Conservation (phyloP, 2,329 filamentous ascomycete genomes). For the Elsinoe arachidis region DNA sequence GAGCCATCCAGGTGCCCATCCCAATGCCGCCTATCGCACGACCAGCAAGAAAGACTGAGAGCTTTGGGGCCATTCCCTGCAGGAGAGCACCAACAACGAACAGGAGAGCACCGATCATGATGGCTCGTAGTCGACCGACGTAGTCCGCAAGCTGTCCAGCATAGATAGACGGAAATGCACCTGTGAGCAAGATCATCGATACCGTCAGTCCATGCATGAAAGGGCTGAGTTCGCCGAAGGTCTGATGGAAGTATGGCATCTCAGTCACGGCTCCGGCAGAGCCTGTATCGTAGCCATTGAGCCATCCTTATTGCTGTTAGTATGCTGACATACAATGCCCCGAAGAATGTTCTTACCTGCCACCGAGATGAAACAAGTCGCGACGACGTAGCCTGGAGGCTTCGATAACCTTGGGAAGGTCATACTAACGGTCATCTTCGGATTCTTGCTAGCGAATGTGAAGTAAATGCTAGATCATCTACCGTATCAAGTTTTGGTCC, state of each 20-base stretch:
- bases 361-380: constrained; percentile 16
- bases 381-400: constrained; percentile 18
- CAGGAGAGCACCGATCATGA: constrained; percentile 43
- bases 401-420: background rate
- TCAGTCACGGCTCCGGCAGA: constrained; percentile 52
- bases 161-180: constrained; percentile 46
- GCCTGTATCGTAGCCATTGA: constrained; percentile 38
- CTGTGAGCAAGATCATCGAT: constrained; percentile 50
- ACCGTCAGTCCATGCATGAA: constrained; percentile 50
- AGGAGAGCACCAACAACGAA: constrained; percentile 48
- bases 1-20: constrained; percentile 50
- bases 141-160: constrained; percentile 49
- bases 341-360: constrained; percentile 9
- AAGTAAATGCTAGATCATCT: background rate
- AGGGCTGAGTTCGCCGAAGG: constrained; percentile 45
- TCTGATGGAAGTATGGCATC: constrained; percentile 45
- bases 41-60: constrained; percentile 49
- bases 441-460: background rate
- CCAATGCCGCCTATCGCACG: constrained; percentile 50
- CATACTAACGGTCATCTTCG: background rate
- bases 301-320: constrained; percentile 15
- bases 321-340: background rate
- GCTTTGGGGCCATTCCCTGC: constrained; percentile 39
- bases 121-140: constrained; percentile 42
- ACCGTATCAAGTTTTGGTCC: background rate